Base-by-base conservation (phyloP, 768 basidiomycete species). In the Royoungia palumana region DNA sequence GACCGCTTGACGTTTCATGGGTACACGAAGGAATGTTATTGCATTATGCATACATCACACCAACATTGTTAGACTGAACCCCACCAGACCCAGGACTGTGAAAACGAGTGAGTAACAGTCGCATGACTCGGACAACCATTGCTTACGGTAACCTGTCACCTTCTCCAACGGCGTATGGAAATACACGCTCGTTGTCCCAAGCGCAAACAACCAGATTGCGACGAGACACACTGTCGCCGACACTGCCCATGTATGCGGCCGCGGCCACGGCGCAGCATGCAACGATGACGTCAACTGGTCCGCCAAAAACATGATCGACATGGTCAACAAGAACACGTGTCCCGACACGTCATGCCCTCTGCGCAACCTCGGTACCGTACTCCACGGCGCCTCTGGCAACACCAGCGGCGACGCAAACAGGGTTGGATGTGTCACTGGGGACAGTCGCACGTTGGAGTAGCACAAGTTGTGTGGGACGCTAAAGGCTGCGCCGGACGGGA, bases 301-400 rank as follows among this genome's bases (percentile, higher is more conserved):
- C 9, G 80, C 75, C 35, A 97, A 77, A 65, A 96, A 88, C 21
- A 95, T 72, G 13, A 77, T 71, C 13, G 84, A 75, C 73, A 95
- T 79, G 3, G 87, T 87, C 54, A 97, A 77, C 52, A 98, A 77
- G 72, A 96, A 97, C 25, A 93, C 75, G 62, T 97, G 95, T 7
- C 95, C 95, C 0, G 92, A 94, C 13, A 97, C 81, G 59, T 98
- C 95, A 64, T 96, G 93, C 0, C 95, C 95, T 35, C 75, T 78
- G 45, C 81, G 76, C 54, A 95, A 70, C 24, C 86, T 72, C 9
- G 93, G 89, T 0, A 69, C 70, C 1, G 62, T 66, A 24, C 62
- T 64, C 78, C 78, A 85, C 13, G 70, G 73, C 2, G 40, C 41
- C 5, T 69, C 64, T 2, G 75, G 73, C 25, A 72, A 58, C 5